Evolutionary conservation across 2,329 filamentous ascomycete genomes (phyloP), one percentile per base, ranked within the genome.

Genomic region (Aspergillus hortae): DNA sequence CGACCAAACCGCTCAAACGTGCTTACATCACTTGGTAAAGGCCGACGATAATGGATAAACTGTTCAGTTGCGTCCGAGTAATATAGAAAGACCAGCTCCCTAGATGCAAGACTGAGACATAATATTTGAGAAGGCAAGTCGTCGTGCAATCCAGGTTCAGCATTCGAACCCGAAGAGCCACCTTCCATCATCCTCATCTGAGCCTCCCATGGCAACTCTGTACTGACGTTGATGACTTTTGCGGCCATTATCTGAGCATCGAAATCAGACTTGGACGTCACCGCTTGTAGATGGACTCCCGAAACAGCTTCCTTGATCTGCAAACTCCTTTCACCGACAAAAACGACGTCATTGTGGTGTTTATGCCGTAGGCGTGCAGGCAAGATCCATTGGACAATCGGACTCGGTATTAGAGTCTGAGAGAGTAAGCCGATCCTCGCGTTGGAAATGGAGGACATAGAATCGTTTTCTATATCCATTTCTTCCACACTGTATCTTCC

Each of bases 241-340:
- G 90, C 90, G 62, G 90, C 88, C 54, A 88, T 79, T 57, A 97
- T 96, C 41, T 85, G 82, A 30, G 84, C 82, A 49, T 85, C 85
- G 67, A 97, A 92, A 66, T 96, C 85, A 38, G 80, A 79, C 69
- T 92, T 95, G 54, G 82, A 82, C n/a, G 82, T 78, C n/a, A 96
- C 77, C 63, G 90, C 84, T 57, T 86, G 82, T 21, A 96, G 79
- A 62, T 88, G 85, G 1, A 86, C 85, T 42, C 77, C 77, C 4
- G 78, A 77, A 2, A 72, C 61, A 19, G 94, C 80, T 67, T 95
- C 88, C 61, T 86, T 88, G 57, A 97, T 84, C 59, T 92, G 87
- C 42, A 99, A 81, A 61, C 84, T 89, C 56, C 88, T 82, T 59
- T 95, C 88, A 49, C 91, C 89, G 52, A 99, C 80, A 61, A 96